Evolutionary conservation across 2,329 filamentous ascomycete species (phyloP), one percentile per base, ranked within the genome.

Genomic region (Xylaria multiplex): DNA sequence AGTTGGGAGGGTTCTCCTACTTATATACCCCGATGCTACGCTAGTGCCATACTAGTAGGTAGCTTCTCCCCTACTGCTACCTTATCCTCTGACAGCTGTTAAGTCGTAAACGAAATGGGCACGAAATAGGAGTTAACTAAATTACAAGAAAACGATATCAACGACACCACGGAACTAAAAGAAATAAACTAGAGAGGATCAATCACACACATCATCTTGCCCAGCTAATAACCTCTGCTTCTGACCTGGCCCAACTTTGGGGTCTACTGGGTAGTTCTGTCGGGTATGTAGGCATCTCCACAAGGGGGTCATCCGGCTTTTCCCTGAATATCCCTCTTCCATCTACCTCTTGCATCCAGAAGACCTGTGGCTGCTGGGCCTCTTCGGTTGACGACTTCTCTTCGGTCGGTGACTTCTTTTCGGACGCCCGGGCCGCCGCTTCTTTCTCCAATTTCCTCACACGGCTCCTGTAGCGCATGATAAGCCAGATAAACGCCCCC

Each of bases 291-390:
- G 30, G 35, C 61, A 64, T 19, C 35, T 64, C 61, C 2, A 52
- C 37, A 14, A 64, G n/a, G 49, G 8, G 54, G 14, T 64, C 54
- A 16, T 64, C 61, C 2, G 61, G 54, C 14, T 30, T 53, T 49
- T 64, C 53, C 19, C 54, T 46, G 9, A 45, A 14, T 6, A 59
- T 46, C 0, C 60, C 43, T 24, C 24, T 24, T 46, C 46, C 53
- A 43, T 32, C 27, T 2, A 52, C n/a, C 35, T 63, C 60, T 13
- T 27, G 43, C 7, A 6, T 24, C 35, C 52, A 43, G 2, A 8
- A 37, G 50, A 50, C 35, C 0, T 50, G 32, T 9, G 43, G n/a
- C 8, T 30, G 27, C 8, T 48, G 14, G 2, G 35, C n/a, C n/a
- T n/a, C n/a, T n/a, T n/a, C n/a, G n/a, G n/a, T n/a, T n/a, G n/a